Evolutionary conservation across 345 rosid genomes (phyloP).

Genomic region (Psidium friedrichsthalianum): DNA sequence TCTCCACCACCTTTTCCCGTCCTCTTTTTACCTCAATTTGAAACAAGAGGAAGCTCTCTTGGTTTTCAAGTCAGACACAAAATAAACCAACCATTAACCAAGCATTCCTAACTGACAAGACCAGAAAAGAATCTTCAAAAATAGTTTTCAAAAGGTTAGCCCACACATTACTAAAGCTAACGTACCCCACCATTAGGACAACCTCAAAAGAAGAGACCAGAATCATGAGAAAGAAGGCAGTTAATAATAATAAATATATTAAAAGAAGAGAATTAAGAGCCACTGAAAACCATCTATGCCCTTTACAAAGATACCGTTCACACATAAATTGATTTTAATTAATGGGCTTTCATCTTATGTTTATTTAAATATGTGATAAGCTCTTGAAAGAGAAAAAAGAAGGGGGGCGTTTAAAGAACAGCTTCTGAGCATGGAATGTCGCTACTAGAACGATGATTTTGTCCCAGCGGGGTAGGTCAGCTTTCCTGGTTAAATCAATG

Average conservation of each 20-base stretch:
- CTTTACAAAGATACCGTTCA: slow-evolving; percentile 1
- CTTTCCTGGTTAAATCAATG: slow-evolving; percentile 10
- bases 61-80: neutral
- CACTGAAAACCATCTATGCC: slow-evolving; percentile 3
- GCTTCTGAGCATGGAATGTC: slow-evolving; percentile 17
- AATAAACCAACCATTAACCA: neutral
- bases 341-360: neutral
- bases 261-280: neutral
- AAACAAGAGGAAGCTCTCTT: neutral
- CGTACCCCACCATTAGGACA: neutral
- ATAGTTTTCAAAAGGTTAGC: neutral
- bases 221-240: slow-evolving; percentile 32
- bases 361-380: slow-evolving; percentile 6
- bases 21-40: neutral
- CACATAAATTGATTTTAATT: neutral
- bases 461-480: slow-evolving; percentile 24
- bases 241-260: slow-evolving; percentile 2
- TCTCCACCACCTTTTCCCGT: neutral
- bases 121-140: neutral
- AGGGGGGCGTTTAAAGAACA: slow-evolving; percentile 4
- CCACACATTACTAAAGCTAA: neutral
- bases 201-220: slow-evolving; percentile 44
- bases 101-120: neutral
- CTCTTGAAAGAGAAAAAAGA: slow-evolving; percentile 13
- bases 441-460: slow-evolving; percentile 33